Conservation (phyloP, 768 basidiomycete species). For the Kwoniella dendrophila region DNA sequence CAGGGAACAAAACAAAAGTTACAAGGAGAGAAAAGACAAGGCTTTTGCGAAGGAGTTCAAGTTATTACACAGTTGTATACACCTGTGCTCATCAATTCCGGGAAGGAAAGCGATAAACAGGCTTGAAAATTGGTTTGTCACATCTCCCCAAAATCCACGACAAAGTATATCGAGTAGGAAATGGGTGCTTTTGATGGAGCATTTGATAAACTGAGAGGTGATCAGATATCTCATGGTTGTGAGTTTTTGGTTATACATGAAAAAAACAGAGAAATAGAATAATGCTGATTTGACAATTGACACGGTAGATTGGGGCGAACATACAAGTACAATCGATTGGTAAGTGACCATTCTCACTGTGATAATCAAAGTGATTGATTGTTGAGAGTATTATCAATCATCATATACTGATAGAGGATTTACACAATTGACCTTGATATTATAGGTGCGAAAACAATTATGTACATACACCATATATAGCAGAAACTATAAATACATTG, state of each 20-base stretch:
- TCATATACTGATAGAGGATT: too few species aligned
- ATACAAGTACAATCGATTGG: conserved; percentile 53
- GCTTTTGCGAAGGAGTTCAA: too few species aligned
- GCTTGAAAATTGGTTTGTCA: too few species aligned
- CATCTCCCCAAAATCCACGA: too few species aligned
- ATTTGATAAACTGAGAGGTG: conserved; percentile 46
- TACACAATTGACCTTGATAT: neutral
- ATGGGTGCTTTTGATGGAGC: conserved; percentile 51
- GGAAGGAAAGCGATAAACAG: too few species aligned
- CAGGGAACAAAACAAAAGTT: too few species aligned
- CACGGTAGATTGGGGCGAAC: conserved; percentile 47
- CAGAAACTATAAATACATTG: conserved; percentile 74
- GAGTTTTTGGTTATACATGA: conserved; percentile 12
- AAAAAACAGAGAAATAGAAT: neutral
- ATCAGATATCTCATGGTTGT: conserved; percentile 46
- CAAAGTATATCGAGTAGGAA: neutral
- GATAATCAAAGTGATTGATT: neutral
- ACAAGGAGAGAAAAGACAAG: too few species aligned
- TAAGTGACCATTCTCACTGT: conserved; percentile 5
- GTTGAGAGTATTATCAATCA: neutral
- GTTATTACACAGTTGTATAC: too few species aligned
- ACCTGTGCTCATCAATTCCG: too few species aligned
- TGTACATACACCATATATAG: conserved; percentile 74
- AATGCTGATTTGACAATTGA: neutral
- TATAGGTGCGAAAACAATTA: conserved; percentile 67